Percentiles rank a stretch among this genome's conserved stretches.
Conservation (phyloP, 2,329 filamentous ascomycete species). For the Mycosphaerella sp. region DNA sequence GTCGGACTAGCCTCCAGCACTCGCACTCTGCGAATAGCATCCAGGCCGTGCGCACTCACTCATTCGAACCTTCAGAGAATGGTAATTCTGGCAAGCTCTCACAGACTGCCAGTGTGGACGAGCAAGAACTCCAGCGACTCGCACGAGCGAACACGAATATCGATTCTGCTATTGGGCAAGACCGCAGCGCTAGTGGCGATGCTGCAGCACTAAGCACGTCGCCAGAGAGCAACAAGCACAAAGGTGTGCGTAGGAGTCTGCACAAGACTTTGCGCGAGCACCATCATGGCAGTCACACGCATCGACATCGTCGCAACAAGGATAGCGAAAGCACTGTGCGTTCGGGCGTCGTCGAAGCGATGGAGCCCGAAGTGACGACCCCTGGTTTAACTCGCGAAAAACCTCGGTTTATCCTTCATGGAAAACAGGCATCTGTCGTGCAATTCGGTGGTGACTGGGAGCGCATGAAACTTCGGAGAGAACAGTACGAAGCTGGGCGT, state of each 20-base stretch:
- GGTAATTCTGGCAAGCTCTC: conserved; percentile 14
- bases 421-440: conserved; percentile 95
- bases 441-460: conserved; percentile 87
- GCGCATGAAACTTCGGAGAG: conserved; percentile 30
- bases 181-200: conserved; percentile 17
- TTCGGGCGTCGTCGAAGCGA: conserved; percentile 25
- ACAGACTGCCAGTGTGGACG: conserved; percentile 20
- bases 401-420: conserved; percentile 91
- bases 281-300: conserved; percentile 38
- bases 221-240: conserved; percentile 27
- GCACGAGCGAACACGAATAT: conserved; percentile 19
- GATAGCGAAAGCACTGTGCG: conserved; percentile 58
- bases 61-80: conserved; percentile 20
- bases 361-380: conserved; percentile 45
- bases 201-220: conserved; percentile 18
- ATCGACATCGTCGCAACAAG: conserved; percentile 69
- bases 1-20: conserved; percentile 23
- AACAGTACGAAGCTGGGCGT: conserved; percentile 24
- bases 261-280: conserved; percentile 79
- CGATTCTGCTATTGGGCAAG: not conserved
- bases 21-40: conserved; percentile 30
- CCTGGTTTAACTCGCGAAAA: conserved; percentile 65
- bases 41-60: conserved; percentile 19
- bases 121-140: conserved; percentile 24
- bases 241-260: conserved; percentile 72